Percentiles rank a stretch among this genome's conserved stretches.
Evolutionary conservation across 768 basidiomycete species (phyloP).

Genomic region (Ramaria sp.): DNA sequence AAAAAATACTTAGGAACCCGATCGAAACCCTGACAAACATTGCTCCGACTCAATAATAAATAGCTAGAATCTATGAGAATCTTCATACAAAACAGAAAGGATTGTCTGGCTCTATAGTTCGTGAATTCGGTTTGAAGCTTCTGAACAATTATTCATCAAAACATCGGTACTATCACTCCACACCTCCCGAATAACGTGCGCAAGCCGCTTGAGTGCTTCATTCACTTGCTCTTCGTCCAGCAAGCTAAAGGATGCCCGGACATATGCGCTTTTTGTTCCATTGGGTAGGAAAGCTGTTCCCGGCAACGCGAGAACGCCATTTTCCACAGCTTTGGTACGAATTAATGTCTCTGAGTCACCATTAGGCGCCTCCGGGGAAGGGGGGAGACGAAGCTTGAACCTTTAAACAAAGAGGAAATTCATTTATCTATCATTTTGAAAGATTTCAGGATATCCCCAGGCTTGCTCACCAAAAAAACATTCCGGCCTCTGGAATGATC

Average conservation of each 20-base stretch:
- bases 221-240: slow-evolving; percentile 56
- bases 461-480: slow-evolving; percentile 74
- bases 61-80: no score
- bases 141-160: no score
- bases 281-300: slow-evolving; percentile 75
- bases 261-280: slow-evolving; percentile 56
- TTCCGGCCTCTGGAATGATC: slow-evolving; percentile 62
- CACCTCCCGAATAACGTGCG: slow-evolving; percentile 24
- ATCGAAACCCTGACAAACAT: no score
- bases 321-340: slow-evolving; percentile 59
- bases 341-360: slow-evolving; percentile 69
- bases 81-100: no score
- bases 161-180: slow-evolving; percentile 3
- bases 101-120: no score
- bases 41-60: no score
- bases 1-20: no score
- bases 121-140: no score
- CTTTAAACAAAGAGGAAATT: slow-evolving; percentile 24
- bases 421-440: not conserved
- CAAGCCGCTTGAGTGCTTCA: slow-evolving; percentile 57
- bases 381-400: slow-evolving; percentile 53
- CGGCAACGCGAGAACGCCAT: slow-evolving; percentile 83
- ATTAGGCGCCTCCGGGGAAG: slow-evolving; percentile 22
- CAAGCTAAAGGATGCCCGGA: slow-evolving; percentile 76
- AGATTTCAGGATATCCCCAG: no score